Base-by-base conservation (phyloP, 2,329 filamentous ascomycete genomes). In the Zalaria obscura region DNA sequence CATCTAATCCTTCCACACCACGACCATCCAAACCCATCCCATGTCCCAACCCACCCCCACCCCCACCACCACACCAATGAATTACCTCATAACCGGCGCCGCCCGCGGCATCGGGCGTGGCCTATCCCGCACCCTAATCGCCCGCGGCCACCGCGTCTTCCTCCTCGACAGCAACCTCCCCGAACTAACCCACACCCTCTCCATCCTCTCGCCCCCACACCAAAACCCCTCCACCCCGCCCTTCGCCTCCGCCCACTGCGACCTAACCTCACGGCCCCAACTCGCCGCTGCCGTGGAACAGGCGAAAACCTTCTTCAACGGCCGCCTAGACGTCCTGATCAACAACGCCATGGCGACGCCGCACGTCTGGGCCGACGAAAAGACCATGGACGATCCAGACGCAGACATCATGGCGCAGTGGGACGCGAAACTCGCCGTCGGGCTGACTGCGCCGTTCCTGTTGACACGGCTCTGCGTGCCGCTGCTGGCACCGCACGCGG, bases 251-350 rank as follows among this genome's bases (percentile, higher is more conserved):
- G 29, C 29, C 7, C 7, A 36, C 40, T 36, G n/a, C 40, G 31
- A 41, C 28, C 40, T 61, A 5, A 45, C 51, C 7, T 44, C 47
- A n/a, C 55, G 58, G 2, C 35, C 40, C 3, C 56, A 59, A 25
- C 57, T 66, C 48, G 39, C 40, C 4, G 40, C 39, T 4, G 59
- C 58, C 5, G 55, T 53, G 1, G 36, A 47, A 3, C 44, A 51
- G 34, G 63, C 60, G 2, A 44, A 42, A 4, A 45, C 44, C 1
- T 54, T 66, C 38, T 65, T 66, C 47, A 41, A 44, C 5, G 55
- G 55, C 39, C 48, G 53, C n/a, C 49, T 66, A 2, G 62, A 66
- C 43, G 60, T 59, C 28, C 53, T 67, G 7, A 52, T 66, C 41
- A 65, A 67, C 50, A 66, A 67, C 42, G 64, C 64, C 5, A 45